Percentiles rank a stretch among this genome's conserved stretches.
phyloP scores from a whole-genome alignment of 1,284 basidiomycete genomes.

The Sporisorium reilianum region DNA sequence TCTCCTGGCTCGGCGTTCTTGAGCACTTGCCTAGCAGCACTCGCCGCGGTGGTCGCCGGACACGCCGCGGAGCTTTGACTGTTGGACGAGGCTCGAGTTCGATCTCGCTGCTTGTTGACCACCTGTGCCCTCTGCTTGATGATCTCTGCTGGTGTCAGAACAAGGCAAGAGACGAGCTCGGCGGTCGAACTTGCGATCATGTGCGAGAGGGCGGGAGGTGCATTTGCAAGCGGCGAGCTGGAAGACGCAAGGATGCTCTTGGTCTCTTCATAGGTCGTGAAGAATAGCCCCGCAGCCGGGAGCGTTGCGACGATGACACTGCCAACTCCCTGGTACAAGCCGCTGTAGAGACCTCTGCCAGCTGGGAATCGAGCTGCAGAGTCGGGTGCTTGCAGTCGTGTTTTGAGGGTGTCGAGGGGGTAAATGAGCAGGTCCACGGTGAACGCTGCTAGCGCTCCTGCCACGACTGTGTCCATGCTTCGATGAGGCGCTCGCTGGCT shows the following conservation, averaged over 20 bases:
- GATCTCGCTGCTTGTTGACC: constrained; percentile 43
- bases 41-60: constrained; percentile 20
- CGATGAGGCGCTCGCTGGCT: not conserved
- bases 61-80: constrained; percentile 8
- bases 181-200: constrained; percentile 52
- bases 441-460: constrained; percentile 63
- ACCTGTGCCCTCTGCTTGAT: constrained; percentile 64
- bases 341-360: constrained; percentile 84
- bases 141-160: constrained; percentile 62
- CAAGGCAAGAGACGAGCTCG: constrained; percentile 58
- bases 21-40: constrained; percentile 32
- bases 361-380: constrained; percentile 77
- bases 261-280: constrained; percentile 57
- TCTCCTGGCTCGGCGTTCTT: constrained; percentile 11
- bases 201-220: constrained; percentile 47
- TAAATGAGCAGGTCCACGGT: constrained; percentile 87
- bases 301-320: constrained; percentile 95
- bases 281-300: constrained; percentile 75
- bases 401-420: constrained; percentile 96
- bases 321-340: constrained; percentile 94
- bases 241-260: constrained; percentile 50
- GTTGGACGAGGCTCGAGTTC: not conserved
- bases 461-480: constrained; percentile 50
- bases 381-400: constrained; percentile 87
- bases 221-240: constrained; percentile 37